phyloP scores from a whole-genome alignment of 257 asterid genomes.

The Striga asiatica region DNA sequence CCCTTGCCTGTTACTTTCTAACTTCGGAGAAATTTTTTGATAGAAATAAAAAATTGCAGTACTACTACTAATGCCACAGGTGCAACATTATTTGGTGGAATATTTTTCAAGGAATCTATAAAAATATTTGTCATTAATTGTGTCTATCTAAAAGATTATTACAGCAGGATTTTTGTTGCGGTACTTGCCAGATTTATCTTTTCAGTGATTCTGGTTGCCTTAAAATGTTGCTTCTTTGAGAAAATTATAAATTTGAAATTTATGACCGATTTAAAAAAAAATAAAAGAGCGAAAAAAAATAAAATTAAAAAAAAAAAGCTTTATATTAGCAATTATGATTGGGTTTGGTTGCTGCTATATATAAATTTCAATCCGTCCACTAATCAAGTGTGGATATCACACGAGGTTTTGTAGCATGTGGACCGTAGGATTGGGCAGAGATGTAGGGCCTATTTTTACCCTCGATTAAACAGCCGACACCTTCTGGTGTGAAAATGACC shows the following conservation, averaged over 20 bases:
- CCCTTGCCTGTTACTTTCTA: conserved; percentile 8
- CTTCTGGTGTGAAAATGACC: conserved; percentile 42
- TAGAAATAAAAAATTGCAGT: background rate
- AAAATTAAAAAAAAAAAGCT: too few relatives aligned
- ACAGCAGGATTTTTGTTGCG: background rate
- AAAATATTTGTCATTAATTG: background rate
- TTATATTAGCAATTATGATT: too few relatives aligned
- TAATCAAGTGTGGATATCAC: too few relatives aligned
- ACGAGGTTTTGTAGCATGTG: too few relatives aligned
- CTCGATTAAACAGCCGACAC: conserved; percentile 25
- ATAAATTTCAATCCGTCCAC: too few relatives aligned
- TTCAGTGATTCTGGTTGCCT: background rate
- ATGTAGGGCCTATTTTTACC: conserved; percentile 19
- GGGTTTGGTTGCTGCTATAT: too few relatives aligned
- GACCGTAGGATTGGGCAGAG: conserved; percentile 18
- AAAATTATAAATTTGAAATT: too few relatives aligned
- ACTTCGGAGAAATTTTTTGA: conserved; percentile 13
- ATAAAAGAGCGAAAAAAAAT: too few relatives aligned
- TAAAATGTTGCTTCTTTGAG: background rate
- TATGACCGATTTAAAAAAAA: too few relatives aligned
- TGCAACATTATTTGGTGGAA: background rate
- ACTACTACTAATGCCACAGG: background rate
- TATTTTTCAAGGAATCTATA: background rate
- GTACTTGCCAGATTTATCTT: background rate
- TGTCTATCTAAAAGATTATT: conserved; percentile 12